phyloP scores from a whole-genome alignment of 257 asterid genomes.

The Solanum ossicruentum region DNA sequence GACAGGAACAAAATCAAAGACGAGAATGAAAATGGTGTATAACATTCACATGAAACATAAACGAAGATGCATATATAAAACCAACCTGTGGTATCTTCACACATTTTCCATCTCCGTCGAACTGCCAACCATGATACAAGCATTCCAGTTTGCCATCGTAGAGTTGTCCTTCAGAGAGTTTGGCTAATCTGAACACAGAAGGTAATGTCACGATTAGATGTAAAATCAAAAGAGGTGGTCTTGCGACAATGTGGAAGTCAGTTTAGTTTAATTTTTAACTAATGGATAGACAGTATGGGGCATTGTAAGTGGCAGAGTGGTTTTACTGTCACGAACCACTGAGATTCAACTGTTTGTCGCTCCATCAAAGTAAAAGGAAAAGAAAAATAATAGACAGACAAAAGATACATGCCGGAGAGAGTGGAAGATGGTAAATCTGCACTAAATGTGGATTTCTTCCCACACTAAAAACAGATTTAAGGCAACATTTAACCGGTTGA shows the following conservation, averaged over 20 bases:
- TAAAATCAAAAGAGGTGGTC: not conserved
- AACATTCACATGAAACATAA: not conserved
- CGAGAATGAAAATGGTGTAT: not conserved
- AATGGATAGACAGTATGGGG: not conserved
- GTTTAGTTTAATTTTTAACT: not conserved
- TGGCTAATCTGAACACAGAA: conserved; percentile 51
- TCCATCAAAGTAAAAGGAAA: not conserved
- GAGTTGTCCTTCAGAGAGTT: conserved; percentile 89
- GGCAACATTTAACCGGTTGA: not conserved
- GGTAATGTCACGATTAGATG: not conserved
- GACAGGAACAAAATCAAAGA: conserved; percentile 1
- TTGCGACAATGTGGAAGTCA: not conserved
- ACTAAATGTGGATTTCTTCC: not conserved
- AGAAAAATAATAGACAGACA: not conserved
- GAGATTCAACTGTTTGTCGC: not conserved
- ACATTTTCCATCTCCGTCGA: conserved; percentile 76
- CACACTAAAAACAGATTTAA: not conserved
- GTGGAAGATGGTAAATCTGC: not conserved
- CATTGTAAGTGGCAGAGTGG: not conserved
- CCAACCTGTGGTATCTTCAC: conserved; percentile 90
- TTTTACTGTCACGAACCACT: not conserved
- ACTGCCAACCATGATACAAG: conserved; percentile 96
- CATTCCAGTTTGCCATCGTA: conserved; percentile 77
- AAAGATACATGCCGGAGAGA: not conserved
- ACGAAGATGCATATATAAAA: not conserved